phyloP scores from a whole-genome alignment of 305 asterid species.

The Fraxinus sp. region DNA sequence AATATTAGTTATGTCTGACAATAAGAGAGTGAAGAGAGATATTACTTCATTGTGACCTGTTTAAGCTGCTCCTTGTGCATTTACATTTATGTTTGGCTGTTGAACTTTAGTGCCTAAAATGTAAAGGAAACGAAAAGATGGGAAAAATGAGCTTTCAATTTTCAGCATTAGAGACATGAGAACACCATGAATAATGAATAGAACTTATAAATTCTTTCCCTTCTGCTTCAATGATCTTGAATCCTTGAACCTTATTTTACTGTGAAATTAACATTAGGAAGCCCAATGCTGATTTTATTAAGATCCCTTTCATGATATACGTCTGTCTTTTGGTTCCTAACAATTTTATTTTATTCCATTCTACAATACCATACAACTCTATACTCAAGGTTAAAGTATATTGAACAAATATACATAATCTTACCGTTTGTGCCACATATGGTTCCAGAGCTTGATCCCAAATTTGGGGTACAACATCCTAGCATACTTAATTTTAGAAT shows the following conservation, averaged over 20 bases:
- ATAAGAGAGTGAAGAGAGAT: background rate
- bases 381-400: background rate
- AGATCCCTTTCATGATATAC: background rate
- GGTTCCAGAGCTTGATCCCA: background rate
- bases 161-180: background rate
- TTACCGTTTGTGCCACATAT: background rate
- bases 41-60: background rate
- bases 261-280: background rate
- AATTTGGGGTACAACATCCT: background rate
- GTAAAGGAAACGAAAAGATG: background rate
- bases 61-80: background rate
- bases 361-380: background rate
- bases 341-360: background rate
- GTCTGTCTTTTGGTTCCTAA: background rate
- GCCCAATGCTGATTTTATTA: background rate
- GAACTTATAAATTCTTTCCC: background rate
- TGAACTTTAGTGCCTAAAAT: background rate
- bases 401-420: background rate
- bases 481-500: background rate
- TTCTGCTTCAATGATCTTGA: background rate
- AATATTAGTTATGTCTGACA: background rate
- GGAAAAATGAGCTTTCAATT: background rate
- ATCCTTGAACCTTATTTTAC: background rate
- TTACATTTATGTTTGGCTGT: background rate
- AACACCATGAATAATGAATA: background rate